Base-by-base conservation (phyloP, 345 rosid genomes). In the Draba incana region DNA sequence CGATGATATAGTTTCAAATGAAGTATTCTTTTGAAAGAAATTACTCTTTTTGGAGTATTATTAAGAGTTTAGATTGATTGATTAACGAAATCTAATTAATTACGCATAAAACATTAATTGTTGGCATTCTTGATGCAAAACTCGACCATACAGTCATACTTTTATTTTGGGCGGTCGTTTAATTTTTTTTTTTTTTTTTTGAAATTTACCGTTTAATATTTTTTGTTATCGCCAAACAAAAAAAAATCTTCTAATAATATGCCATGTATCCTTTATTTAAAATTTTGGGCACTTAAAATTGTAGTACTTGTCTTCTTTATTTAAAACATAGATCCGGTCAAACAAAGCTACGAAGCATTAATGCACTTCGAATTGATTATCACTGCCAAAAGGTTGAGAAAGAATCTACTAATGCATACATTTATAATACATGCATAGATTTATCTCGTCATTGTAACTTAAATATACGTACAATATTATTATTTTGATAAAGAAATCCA, bases 251-350 rank as follows among this genome's bases (percentile, higher is more conserved):
- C 58, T 5, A 45, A 24, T 45, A 23, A 46, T 68, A 35, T 58
- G 44, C 4, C 33, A 52, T 27, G 20, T 51, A 27, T 64, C n/a
- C n/a, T n/a, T n/a, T n/a, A n/a, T n/a, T n/a, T n/a, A n/a, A 4
- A 38, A 38, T 64, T n/a, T n/a, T n/a, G n/a, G n/a, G 48, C 49
- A 39, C 23, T 49, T 37, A 4, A 49, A 14, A 6, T 27, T 11
- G 41, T 13, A 58, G 50, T 38, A 50, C 38, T 49, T 15, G 52
- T 44, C 14, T 10, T 35, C 16, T 16, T 49, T 28, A 20, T 20
- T 38, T 1, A 24, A 23, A 25, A 37, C 14, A 37, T 74, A 27
- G 72, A 74, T 74, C 69, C 69, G 69, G 78, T 74, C 78, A 74
- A 74, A 74, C 68, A 54, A 67, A 30, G 64, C 53, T 62, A 53